Conservation (phyloP, 2,329 filamentous ascomycete genomes). For the Stylonectria norvegica region DNA sequence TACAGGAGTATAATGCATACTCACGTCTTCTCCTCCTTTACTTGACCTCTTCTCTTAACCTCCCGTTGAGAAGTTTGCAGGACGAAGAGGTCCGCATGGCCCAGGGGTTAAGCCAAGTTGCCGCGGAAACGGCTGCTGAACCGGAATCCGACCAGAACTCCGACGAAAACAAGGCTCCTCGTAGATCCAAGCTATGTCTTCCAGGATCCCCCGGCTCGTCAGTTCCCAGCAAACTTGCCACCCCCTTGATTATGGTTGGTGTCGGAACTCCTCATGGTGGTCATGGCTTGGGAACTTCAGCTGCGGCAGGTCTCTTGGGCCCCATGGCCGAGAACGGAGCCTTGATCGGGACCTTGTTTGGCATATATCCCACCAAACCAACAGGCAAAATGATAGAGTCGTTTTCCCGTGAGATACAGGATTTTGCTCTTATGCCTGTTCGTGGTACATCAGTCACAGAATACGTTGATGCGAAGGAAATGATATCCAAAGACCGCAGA, state of each 20-base stretch:
- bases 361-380: constrained; percentile 83
- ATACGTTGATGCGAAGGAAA: constrained; percentile 47
- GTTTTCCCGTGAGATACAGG: constrained; percentile 81
- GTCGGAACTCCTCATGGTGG: constrained; percentile 78
- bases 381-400: constrained; percentile 82
- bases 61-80: constrained; percentile 61
- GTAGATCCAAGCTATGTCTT: constrained; percentile 69
- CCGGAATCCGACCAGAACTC: constrained; percentile 33
- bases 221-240: constrained; percentile 65
- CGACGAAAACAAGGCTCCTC: constrained; percentile 61
- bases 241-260: constrained; percentile 72
- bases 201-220: constrained; percentile 22
- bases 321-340: constrained; percentile 75
- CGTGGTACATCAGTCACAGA: constrained; percentile 44
- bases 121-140: constrained; percentile 45
- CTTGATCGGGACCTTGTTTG: constrained; percentile 80
- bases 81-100: constrained; percentile 74
- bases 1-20: constrained; percentile 74
- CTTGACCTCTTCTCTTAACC: constrained; percentile 66
- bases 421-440: constrained; percentile 82
- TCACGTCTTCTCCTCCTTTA: constrained; percentile 69
- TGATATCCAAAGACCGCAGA: constrained; percentile 58
- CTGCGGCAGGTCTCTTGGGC: constrained; percentile 75
- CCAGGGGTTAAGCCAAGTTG: constrained; percentile 68
- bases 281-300: constrained; percentile 67